Base-by-base conservation (phyloP, 345 rosid genomes). In the Sisymbrium irio region DNA sequence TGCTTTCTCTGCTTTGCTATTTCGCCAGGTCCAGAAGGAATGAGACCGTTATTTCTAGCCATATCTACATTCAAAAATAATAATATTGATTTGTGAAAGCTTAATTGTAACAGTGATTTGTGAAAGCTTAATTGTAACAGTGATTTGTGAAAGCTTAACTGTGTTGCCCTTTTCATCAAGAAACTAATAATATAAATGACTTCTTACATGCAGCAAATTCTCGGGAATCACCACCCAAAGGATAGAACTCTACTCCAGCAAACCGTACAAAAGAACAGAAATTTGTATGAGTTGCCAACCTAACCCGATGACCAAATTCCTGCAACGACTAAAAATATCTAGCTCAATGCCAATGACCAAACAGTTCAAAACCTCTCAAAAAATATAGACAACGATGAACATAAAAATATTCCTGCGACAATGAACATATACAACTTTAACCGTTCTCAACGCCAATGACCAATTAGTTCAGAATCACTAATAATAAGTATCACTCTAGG, bases 21-120 rank as follows among this genome's bases (percentile, higher is more conserved):
- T 80, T 95, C 99, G 78, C 94, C 92, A 2, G 97, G 99, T 35
- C 96, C 93, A 46, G 97, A 95, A 17, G 97, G 99, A 74, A 92
- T 92, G 46, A 90, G 76, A 78, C 99, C 99, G 76, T 92, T 95
- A 83, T 95, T 95, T 83, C 97, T 87, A n/a, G 96, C 97, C 99
- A 92, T 95, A 79, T 87, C 97, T 94, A 77, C 63, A 81, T 77
- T 49, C 18, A 63, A 67, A 60, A 51, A 3, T 19, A 46, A n/a
- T n/a, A n/a, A n/a, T n/a, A n/a, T n/a, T n/a, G n/a, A n/a, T n/a
- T n/a, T n/a, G n/a, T n/a, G n/a, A n/a, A n/a, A n/a, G n/a, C n/a
- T n/a, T n/a, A n/a, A n/a, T n/a, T n/a, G n/a, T n/a, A n/a, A n/a
- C n/a, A n/a, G n/a, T n/a, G n/a, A n/a, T n/a, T n/a, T n/a, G n/a